Evolutionary conservation across 352 stramenopile species (phyloP).

Genomic region (Phytophthora vignae): DNA sequence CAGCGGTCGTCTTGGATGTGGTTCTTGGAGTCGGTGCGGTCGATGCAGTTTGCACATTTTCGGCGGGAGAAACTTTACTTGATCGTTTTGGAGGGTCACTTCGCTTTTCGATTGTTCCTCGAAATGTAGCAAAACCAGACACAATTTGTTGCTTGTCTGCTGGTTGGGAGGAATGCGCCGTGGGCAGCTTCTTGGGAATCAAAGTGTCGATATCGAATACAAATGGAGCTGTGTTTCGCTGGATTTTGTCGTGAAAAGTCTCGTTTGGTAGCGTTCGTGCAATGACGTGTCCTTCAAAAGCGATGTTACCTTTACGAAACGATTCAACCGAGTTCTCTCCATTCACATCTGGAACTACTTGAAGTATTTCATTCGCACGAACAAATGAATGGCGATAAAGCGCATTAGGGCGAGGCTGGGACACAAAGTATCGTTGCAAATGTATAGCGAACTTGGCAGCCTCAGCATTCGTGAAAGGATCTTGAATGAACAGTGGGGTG

Average conservation of each 20-base stretch:
- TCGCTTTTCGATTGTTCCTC: conserved; percentile 34
- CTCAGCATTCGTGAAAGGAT: conserved; percentile 31
- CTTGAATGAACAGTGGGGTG: conserved; percentile 37
- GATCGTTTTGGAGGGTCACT: conserved; percentile 16
- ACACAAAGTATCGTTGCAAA: conserved; percentile 46
- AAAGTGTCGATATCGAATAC: conserved; percentile 30
- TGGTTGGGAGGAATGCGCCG: background rate
- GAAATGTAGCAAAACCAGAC: conserved; percentile 43
- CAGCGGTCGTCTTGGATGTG: background rate
- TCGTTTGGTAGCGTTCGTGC: conserved; percentile 18
- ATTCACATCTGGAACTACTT: background rate
- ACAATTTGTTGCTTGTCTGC: conserved; percentile 26
- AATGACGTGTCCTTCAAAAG: conserved; percentile 51
- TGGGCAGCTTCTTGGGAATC: background rate
- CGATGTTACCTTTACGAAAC: conserved; percentile 66
- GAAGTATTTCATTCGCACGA: background rate
- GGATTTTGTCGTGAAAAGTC: conserved; percentile 42
- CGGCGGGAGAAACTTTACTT: conserved; percentile 20
- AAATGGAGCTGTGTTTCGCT: conserved; percentile 41
- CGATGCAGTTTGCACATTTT: background rate
- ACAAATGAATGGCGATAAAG: conserved; percentile 64
- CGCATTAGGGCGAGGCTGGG: conserved; percentile 39
- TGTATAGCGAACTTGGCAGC: conserved; percentile 8
- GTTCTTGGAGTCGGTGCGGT: background rate
- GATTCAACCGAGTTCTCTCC: conserved; percentile 13